phyloP scores from a whole-genome alignment of 768 basidiomycete genomes.

The Mycena crocata region DNA sequence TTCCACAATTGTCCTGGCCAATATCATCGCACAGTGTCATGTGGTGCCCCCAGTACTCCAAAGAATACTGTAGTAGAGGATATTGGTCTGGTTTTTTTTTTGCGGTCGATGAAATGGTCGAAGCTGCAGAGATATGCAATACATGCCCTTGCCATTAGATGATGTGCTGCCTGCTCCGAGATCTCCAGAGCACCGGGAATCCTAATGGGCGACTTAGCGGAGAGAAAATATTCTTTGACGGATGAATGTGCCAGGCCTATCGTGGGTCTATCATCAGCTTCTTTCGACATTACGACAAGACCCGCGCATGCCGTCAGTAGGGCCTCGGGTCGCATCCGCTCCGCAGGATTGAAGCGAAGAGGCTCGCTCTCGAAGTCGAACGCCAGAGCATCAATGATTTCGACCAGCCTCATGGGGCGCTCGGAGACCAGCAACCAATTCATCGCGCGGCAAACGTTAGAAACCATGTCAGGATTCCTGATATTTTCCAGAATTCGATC shows the following conservation, averaged over 20 bases:
- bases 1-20: neutral
- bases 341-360: slow-evolving; percentile 20
- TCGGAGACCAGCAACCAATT: slow-evolving; percentile 32
- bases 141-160: neutral
- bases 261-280: no score
- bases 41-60: neutral
- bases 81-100: neutral
- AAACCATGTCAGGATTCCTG: slow-evolving; percentile 21
- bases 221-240: slow-evolving; percentile 5
- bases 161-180: neutral
- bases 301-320: slow-evolving; percentile 4
- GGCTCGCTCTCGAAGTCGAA: slow-evolving; percentile 28
- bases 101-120: neutral
- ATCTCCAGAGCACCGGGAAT: neutral
- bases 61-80: neutral
- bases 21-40: neutral
- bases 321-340: neutral
- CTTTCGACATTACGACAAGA: neutral
- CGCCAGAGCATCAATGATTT: slow-evolving; percentile 37
- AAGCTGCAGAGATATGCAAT: slow-evolving; percentile 4
- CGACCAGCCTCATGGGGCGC: slow-evolving; percentile 32
- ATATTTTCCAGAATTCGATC: slow-evolving; percentile 38
- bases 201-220: neutral
- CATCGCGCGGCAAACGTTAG: slow-evolving; percentile 30
- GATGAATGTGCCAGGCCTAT: slow-evolving; percentile 10